Base-by-base conservation (phyloP, 1,284 basidiomycete species). In the Pisolithus thermaeus region DNA sequence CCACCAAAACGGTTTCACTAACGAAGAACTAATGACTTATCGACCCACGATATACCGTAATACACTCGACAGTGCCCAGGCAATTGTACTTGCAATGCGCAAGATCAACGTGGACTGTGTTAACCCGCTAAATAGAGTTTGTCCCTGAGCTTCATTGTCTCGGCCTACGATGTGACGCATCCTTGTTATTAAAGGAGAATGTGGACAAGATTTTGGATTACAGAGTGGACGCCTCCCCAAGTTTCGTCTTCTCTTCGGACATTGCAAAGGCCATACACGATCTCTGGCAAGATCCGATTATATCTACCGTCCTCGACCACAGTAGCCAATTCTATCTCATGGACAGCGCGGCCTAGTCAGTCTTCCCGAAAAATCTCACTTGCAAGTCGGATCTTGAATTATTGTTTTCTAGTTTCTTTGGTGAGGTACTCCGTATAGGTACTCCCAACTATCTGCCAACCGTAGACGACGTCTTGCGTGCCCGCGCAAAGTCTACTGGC, bases 271-370 rank as follows among this genome's bases (percentile, higher is more conserved):
- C 90, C 12, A 91, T 97, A 56, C 78, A 86, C 58, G 77, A 90
- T 42, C 72, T 98, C 4, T 96, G 93, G 92, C 82, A 88, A 58
- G 96, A 99, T 69, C 89, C 92, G 7, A 83, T 93, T 59, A 93
- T 97, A 32, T 80, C 86, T 0, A 79, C 79, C 51, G 78, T 98
- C 27, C 86, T 98, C 80, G 92, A 97, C 61, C 84, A 90, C 56
- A 79, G 79, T 37, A 89, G 80, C 66, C 87, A 97, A 57, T 97
- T 97, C 64, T 97, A 98, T 67, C 73, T 98, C 18, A 98, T 97
- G 95, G 96, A 98, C 69, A 93, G 85, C 46, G 95, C 95, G 0
- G 77, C 79, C 42, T 97, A 97, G 88, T 93, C 60, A 65, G 88
- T 81, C 0, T 20, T 27, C 20, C 41, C 12, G n/a, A n/a, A 5